Conservation (phyloP, 768 basidiomycete species). For the Asterophora lycoperdoides region DNA sequence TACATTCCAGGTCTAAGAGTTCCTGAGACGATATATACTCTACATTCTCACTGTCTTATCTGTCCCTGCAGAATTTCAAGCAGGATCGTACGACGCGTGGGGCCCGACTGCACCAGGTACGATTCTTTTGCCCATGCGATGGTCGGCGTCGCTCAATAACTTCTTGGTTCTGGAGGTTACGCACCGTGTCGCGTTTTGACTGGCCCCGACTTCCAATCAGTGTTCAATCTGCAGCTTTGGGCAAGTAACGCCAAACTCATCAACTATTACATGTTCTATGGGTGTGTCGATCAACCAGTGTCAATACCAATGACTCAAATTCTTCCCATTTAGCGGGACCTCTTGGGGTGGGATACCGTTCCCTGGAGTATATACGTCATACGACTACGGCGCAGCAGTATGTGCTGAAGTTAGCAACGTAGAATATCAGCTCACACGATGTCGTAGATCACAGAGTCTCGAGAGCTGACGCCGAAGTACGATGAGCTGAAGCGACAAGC, state of each 20-base stretch:
- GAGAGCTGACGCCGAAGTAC: slow-evolving; percentile 63
- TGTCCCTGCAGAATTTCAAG: slow-evolving; percentile 49
- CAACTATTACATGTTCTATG: slow-evolving; percentile 84
- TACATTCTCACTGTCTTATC: background rate
- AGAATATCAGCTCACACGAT: background rate
- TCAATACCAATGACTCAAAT: background rate
- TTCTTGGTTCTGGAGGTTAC: slow-evolving; percentile 42
- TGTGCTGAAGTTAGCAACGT: background rate
- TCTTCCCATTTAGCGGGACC: slow-evolving; percentile 55
- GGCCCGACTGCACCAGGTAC: slow-evolving; percentile 66
- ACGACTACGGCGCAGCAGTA: slow-evolving; percentile 75
- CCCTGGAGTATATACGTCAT: slow-evolving; percentile 74
- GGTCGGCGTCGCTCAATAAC: background rate
- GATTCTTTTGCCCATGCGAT: too few relatives aligned
- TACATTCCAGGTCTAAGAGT: slow-evolving; percentile 60
- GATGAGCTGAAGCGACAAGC: slow-evolving; percentile 76
- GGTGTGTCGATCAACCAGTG: slow-evolving; percentile 36
- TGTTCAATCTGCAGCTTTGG: slow-evolving; percentile 76
- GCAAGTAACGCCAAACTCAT: slow-evolving; percentile 79
- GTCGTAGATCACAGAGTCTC: slow-evolving; percentile 55
- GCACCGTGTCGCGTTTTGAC: slow-evolving; percentile 60
- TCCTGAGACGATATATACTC: slow-evolving; percentile 3
- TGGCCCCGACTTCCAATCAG: slow-evolving; percentile 70
- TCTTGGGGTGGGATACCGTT: slow-evolving; percentile 82
- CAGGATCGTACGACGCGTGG: slow-evolving; percentile 80